These are phyloP conservation scores for Pseudopithomyces chartarum DNA, from an alignment of 2,329 filamentous ascomycete species.

Conservation along the genomic window DNA sequence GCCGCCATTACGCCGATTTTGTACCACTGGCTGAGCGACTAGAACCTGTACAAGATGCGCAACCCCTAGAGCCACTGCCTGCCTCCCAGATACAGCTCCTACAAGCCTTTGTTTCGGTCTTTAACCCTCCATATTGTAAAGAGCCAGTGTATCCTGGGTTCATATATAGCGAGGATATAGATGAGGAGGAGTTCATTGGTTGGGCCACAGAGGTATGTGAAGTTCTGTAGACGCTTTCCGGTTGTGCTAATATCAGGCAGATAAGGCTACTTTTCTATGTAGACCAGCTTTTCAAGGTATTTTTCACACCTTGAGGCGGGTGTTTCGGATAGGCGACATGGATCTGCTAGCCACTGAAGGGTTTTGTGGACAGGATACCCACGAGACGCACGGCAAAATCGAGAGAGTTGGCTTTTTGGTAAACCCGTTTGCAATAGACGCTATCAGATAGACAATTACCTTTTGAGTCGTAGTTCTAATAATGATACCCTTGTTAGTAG, in stretches of 20 bases:
- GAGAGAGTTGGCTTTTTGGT: constrained; percentile 6
- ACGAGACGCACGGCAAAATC: constrained; percentile 4
- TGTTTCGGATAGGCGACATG: constrained; percentile 1
- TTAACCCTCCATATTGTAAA: constrained; percentile 6
- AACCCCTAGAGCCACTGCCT: constrained; percentile 5
- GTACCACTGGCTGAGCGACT: constrained; percentile 8
- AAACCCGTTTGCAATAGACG: constrained; percentile 3
- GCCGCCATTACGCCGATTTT: constrained; percentile 5
- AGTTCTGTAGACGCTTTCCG: constrained; percentile 5
- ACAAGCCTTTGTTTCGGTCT: constrained; percentile 5
- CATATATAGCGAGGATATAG: constrained; percentile 5
- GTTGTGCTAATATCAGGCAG: constrained; percentile 6
- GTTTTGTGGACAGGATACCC: constrained; percentile 6
- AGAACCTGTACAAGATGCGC: constrained; percentile 6
- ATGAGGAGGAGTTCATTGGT: constrained; percentile 8
- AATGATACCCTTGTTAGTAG: constrained; percentile 6
- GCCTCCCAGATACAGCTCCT: constrained; percentile 7
- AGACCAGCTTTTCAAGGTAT: constrained; percentile 7
- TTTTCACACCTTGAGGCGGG: constrained; percentile 1
- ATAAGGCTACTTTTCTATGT: constrained; percentile 4
- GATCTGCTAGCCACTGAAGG: constrained; percentile 3
- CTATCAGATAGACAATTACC: constrained; percentile 4
- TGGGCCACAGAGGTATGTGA: constrained; percentile 7
- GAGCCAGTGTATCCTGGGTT: constrained; percentile 7
- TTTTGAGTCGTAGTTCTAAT: constrained; percentile 8